These are phyloP conservation scores for Hirsutella thompsonii DNA, from an alignment of 2,329 filamentous ascomycete genomes.

Conservation along the genomic window DNA sequence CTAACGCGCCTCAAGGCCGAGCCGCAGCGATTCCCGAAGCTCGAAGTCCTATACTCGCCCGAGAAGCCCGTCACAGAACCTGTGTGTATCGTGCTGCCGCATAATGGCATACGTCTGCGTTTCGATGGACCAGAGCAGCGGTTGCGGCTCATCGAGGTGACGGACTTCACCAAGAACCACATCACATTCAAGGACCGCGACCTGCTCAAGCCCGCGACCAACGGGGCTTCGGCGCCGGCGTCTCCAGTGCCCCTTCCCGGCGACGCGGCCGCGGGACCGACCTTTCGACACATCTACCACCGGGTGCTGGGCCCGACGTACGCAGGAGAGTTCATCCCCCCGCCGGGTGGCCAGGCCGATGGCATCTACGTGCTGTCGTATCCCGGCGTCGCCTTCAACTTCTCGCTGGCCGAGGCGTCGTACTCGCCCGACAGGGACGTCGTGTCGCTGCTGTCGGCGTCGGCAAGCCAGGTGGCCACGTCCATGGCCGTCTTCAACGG, in stretches of 20 bases:
- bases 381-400: constrained; percentile 87
- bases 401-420: constrained; percentile 59
- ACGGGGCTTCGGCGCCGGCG: constrained; percentile 19
- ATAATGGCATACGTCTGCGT: constrained; percentile 77
- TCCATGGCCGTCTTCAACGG: constrained; percentile 89
- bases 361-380: constrained; percentile 89
- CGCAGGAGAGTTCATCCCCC: constrained; percentile 77
- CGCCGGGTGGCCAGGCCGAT: constrained; percentile 36
- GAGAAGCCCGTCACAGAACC: constrained; percentile 61
- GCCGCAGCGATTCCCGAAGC: constrained; percentile 66
- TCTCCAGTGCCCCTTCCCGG: constrained; percentile 20
- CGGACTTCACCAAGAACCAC: constrained; percentile 77
- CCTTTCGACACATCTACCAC: constrained; percentile 83
- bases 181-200: constrained; percentile 73
- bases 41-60: constrained; percentile 74
- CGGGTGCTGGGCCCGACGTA: constrained; percentile 89
- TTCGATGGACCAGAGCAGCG: constrained; percentile 93
- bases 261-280: constrained; percentile 43
- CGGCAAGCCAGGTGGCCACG: constrained; percentile 60
- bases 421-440: constrained; percentile 73
- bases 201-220: constrained; percentile 50
- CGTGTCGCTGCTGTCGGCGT: constrained; percentile 71
- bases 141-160: constrained; percentile 76
- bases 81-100: constrained; percentile 61
- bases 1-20: constrained; percentile 80